Evolutionary conservation across 441 rosid genomes (phyloP), one percentile per base, ranked within the genome.

Genomic region (Viola pubescens): DNA sequence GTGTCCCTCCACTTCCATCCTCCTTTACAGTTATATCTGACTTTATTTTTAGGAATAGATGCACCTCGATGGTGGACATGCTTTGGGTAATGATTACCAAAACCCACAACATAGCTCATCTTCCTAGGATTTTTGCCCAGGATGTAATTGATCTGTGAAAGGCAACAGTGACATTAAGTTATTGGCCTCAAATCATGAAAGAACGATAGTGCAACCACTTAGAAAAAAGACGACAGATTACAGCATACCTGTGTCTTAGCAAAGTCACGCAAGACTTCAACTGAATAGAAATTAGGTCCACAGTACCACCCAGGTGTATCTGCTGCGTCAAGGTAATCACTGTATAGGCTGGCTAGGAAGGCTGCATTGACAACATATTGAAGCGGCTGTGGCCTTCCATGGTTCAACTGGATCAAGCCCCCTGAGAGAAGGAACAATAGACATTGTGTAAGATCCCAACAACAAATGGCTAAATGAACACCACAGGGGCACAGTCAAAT

Each of bases 301-400:
- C 95, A 87, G 56, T 85, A 85, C 95, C 95, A 87, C 64, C 92
- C 97, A 50, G 95, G 95, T 56, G 97, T 87, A 76, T 87, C 88
- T 11, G 95, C 88, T 75, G 94, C 95, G 42, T 87, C 95, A 52
- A 89, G 89, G 71, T 87, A 89, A 79, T 89, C 97, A 67, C 87
- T 82, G 65, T 63, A 89, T 40, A 85, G 42, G 11, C 86, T 44
- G 4, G 97, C 97, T 54, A 89, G 73, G 73, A 83, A 89, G 47
- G 95, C 95, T 61, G 97, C 90, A 77, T 89, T 87, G 49, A 76
- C 91, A 9, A 80, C 82, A 67, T 89, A 89, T 60, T 89, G 95
- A 57, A 89, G 85, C 37, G 97, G 97, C 78, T 87, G 97, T 37
- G 92, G 95, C 54, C 74, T 76, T 65, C 97, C 97, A 60, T 87